phyloP scores from a whole-genome alignment of 352 stramenopile genomes.

The Pilasporangium apinafurcum region DNA sequence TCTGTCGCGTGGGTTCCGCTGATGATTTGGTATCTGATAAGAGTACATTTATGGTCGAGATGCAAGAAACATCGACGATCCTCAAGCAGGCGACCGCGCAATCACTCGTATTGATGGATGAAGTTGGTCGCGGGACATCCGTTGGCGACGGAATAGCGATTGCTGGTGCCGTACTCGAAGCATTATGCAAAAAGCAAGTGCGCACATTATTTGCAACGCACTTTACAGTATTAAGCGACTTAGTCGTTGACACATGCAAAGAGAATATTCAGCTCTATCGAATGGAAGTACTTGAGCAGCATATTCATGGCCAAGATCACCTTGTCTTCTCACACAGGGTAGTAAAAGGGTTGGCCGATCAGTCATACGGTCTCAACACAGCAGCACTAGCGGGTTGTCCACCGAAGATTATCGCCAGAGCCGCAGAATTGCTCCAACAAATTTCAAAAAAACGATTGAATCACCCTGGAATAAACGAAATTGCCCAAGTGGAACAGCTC shows the following conservation, averaged over 20 bases:
- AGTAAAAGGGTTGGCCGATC: conserved; percentile 48
- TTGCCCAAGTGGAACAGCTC: no score
- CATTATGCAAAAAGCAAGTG: conserved; percentile 44
- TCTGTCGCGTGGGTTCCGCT: conserved; percentile 72
- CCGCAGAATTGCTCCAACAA: conserved; percentile 31
- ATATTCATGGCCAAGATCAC: conserved; percentile 11
- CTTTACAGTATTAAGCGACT: conserved; percentile 55
- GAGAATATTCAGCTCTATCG: conserved; percentile 46
- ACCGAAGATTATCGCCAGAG: conserved; percentile 30
- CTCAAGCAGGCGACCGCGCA: conserved; percentile 61
- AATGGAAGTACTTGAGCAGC: conserved; percentile 60
- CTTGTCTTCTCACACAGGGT: conserved; percentile 80
- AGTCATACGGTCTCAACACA: conserved; percentile 80
- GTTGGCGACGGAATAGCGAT: conserved; percentile 77
- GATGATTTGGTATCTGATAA: conserved; percentile 75
- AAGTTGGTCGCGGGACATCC: conserved; percentile 79
- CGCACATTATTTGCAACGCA: conserved; percentile 82
- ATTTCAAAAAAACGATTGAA: conserved; percentile 13
- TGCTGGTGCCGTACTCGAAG: conserved; percentile 68
- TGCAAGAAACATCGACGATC: conserved; percentile 81
- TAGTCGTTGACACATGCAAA: conserved; percentile 27
- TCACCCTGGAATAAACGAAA: no score
- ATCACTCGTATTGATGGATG: conserved; percentile 86
- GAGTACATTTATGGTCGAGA: conserved; percentile 87
- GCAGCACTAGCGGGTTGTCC: conserved; percentile 67